These are phyloP conservation scores for Citrus hindsii DNA, from an alignment of 345 rosid genomes.

Conservation along the genomic window DNA sequence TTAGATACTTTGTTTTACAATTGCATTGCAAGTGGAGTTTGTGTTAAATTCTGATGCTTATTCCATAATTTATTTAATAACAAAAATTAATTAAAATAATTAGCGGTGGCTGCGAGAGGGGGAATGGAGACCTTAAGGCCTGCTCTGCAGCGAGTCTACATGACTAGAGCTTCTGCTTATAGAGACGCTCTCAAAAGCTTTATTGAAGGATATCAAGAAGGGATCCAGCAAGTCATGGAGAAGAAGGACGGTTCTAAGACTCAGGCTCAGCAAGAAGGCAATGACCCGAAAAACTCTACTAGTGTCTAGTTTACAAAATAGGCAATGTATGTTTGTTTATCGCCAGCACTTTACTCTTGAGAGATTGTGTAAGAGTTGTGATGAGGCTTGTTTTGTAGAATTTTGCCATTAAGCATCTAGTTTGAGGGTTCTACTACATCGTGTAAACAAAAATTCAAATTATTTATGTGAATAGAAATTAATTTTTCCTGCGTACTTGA, in stretches of 20 bases:
- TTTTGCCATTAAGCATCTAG: constrained; percentile 8
- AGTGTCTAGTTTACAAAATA: background rate
- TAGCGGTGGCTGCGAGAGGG: constrained; percentile 91
- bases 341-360: background rate
- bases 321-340: constrained; percentile 1
- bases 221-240: constrained; percentile 66
- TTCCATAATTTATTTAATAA: background rate
- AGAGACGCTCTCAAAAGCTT: constrained; percentile 78
- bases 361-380: background rate
- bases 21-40: too few species aligned
- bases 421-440: constrained; percentile 6
- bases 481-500: constrained; percentile 1
- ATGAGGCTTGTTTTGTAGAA: constrained; percentile 3
- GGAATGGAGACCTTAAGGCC: constrained; percentile 91
- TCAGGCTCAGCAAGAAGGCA: constrained; percentile 27
- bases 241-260: constrained; percentile 42
- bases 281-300: constrained; percentile 26
- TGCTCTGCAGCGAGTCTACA: constrained; percentile 83
- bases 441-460: constrained; percentile 1
- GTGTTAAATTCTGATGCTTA: background rate
- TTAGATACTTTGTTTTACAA: too few species aligned
- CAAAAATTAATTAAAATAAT: constrained; percentile 6
- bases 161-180: constrained; percentile 83
- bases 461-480: background rate
- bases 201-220: constrained; percentile 77